Conservation (phyloP, 257 asterid genomes). For the Solanum pennellii region DNA sequence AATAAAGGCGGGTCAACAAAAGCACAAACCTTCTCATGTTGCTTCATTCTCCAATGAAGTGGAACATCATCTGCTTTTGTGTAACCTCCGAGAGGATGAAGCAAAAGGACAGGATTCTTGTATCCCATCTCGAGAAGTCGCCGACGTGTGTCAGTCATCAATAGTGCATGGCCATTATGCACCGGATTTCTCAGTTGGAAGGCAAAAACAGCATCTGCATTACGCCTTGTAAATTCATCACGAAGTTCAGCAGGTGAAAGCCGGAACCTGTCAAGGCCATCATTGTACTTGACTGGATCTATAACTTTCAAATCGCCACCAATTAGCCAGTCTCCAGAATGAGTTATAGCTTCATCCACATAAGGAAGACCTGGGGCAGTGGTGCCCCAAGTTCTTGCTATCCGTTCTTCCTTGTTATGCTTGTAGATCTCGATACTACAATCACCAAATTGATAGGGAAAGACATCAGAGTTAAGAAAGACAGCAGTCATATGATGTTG, state of each 20-base stretch:
- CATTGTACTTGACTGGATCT: constrained; percentile 56
- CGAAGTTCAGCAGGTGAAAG: constrained; percentile 82
- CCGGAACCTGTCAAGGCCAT: constrained; percentile 67
- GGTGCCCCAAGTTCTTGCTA: constrained; percentile 95
- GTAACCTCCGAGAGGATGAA: constrained; percentile 80
- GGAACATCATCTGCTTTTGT: constrained; percentile 95
- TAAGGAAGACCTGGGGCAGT: constrained; percentile 84
- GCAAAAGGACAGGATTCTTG: constrained; percentile 72
- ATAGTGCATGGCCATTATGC: constrained; percentile 83
- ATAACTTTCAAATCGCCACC: constrained; percentile 85
- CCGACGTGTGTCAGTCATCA: constrained; percentile 88
- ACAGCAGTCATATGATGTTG: not conserved
- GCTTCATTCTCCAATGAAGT: constrained; percentile 85
- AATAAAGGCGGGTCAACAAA: not conserved
- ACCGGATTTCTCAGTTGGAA: constrained; percentile 94
- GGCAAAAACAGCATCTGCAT: constrained; percentile 92
- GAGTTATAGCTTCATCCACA: constrained; percentile 50
- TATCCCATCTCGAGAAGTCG: constrained; percentile 88
- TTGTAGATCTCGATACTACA: constrained; percentile 79
- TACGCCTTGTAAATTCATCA: constrained; percentile 54
- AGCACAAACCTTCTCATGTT: constrained; percentile 72
- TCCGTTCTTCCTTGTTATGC: constrained; percentile 90
- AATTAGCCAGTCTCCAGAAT: constrained; percentile 77
- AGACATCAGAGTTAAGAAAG: not conserved
- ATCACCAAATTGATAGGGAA: not conserved